A percentile compares a stretch with the other conserved stretches of the same genome.
Evolutionary conservation across 331 rosid genomes (phyloP).

Genomic region (Rosa hybrid): DNA sequence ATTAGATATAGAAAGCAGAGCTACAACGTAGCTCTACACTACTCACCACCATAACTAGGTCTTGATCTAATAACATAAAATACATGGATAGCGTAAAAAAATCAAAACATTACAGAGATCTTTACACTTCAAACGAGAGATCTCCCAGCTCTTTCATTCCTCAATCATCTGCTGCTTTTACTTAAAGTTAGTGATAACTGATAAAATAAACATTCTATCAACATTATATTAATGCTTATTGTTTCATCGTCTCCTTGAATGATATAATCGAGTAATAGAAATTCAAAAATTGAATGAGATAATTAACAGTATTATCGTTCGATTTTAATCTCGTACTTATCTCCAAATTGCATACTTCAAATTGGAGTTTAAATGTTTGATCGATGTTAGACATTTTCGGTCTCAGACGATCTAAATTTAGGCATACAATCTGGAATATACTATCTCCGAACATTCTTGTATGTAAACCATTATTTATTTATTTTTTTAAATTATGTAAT

Average conservation of each 20-base stretch:
- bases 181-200: constrained; percentile 39
- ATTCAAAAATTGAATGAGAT: neutral
- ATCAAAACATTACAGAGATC: constrained; percentile 36
- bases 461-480: no score
- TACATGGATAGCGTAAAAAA: neutral
- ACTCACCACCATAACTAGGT: constrained; percentile 39
- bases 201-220: neutral
- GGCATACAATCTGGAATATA: neutral
- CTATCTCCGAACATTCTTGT: neutral
- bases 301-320: neutral
- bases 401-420: neutral
- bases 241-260: neutral
- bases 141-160: constrained; percentile 53
- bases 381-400: neutral
- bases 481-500: neutral
- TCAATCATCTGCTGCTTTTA: constrained; percentile 62
- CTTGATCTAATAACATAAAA: constrained; percentile 30
- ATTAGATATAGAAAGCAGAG: constrained; percentile 65
- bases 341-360: neutral
- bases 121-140: constrained; percentile 48
- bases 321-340: neutral
- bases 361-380: neutral
- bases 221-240: neutral
- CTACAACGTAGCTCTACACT: constrained; percentile 19
- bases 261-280: neutral